Base-by-base conservation (phyloP, 345 rosid genomes). In the Eucalyptus cloeziana region DNA sequence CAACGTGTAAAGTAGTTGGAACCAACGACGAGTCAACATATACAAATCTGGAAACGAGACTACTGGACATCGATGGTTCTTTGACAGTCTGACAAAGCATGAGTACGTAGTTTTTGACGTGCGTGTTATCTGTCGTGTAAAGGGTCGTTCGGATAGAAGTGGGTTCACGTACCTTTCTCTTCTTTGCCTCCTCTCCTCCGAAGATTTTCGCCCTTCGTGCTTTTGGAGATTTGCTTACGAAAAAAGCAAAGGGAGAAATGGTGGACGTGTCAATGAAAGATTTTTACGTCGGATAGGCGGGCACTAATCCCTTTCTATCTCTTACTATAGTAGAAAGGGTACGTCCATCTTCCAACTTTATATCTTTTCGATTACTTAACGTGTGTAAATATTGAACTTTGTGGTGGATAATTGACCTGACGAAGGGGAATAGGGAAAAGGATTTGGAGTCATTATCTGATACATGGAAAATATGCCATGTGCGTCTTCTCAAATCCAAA, bases 71-170 rank as follows among this genome's bases (percentile, higher is more conserved):
- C 47, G 85, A 43, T 11, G 14, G 47, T 22, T 21, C 47, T 21
- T 40, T 40, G 12, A 11, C 85, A 12, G 8, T 40, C 85, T 40
- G 45, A 76, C 13, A 76, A 76, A 12, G 85, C 27, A 21, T 3
- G 27, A 2, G 47, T 40, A 76, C 47, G 85, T 76, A 40, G 85
- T 76, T 19, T 76, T 40, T 40, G 85, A 76, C 30, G 8, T 1
- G 88, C 90, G 79, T 80, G 94, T 92, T 90, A 49, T 91, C 93
- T 88, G 79, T 91, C 94, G 94, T 95, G 95, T 92, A 93, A 95
- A 95, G 95, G 33, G 40, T 60, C 40, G 40, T 49, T 87, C 88
- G 89, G 94, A 92, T 94, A 92, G 91, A 80, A 87, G 5, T 81
- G 27, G 85, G 45, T 52, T 19, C 64, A 56, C 40, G 15, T 89